Conservation (phyloP, 768 basidiomycete genomes). For the Lactarius vividus region DNA sequence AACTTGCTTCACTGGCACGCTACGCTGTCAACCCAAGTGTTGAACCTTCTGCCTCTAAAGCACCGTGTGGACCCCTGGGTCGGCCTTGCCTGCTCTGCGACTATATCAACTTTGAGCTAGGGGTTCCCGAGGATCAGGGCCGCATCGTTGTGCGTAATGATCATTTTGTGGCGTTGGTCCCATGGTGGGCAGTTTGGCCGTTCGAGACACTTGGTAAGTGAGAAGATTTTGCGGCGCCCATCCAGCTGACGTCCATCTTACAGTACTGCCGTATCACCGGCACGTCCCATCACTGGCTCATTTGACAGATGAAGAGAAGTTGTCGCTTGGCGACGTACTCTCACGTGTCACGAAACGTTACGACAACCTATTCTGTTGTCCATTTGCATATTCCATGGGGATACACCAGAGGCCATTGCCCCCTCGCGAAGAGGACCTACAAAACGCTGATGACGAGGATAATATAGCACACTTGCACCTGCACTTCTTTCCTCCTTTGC, state of each 20-base stretch:
- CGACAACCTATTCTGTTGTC: conserved; percentile 78
- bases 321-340: conserved; percentile 64
- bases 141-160: conserved; percentile 71
- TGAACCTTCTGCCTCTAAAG: conserved; percentile 41
- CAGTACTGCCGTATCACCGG: conserved; percentile 74
- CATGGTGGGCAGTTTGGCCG: conserved; percentile 97
- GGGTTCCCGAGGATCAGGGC: conserved; percentile 40
- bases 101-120: conserved; percentile 67
- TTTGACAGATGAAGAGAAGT: conserved; percentile 58
- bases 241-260: conserved; percentile 12
- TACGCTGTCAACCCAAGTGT: conserved; percentile 43
- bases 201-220: conserved; percentile 73
- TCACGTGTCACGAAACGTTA: conserved; percentile 63
- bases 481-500: conserved; percentile 82
- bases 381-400: conserved; percentile 94
- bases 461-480: conserved; percentile 78
- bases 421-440: conserved; percentile 29
- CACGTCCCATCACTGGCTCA: conserved; percentile 72
- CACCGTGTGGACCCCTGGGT: conserved; percentile 56
- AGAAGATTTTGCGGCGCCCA: background rate
- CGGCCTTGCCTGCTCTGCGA: conserved; percentile 74
- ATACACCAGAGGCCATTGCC: conserved; percentile 81
- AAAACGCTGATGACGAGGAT: conserved; percentile 43
- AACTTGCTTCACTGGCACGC: conserved; percentile 53
- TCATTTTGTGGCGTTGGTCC: conserved; percentile 81